Evolutionary conservation across 306 rosid genomes (phyloP).

Genomic region (Spatholobus suberectus): DNA sequence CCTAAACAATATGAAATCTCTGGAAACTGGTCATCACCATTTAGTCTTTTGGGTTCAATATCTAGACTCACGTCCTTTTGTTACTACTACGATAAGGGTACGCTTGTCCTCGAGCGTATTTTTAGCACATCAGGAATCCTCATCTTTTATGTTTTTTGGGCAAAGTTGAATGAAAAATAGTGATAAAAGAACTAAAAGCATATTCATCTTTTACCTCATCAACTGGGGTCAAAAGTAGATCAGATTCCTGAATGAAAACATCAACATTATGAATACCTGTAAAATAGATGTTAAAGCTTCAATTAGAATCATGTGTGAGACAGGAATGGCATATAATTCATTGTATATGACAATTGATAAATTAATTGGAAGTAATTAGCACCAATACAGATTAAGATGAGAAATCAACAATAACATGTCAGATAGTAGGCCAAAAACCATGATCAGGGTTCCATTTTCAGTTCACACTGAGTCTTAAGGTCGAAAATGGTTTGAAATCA

Average conservation of each 20-base stretch:
- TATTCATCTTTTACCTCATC: conserved; percentile 69
- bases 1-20: no score
- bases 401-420: conserved; percentile 16
- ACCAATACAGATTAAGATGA: not conserved
- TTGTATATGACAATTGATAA: conserved; percentile 18
- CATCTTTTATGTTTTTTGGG: not conserved
- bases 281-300: conserved; percentile 34
- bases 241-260: conserved; percentile 70
- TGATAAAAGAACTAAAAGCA: not conserved
- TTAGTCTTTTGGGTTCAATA: no score
- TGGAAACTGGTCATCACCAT: no score
- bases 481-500: not conserved
- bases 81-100: no score
- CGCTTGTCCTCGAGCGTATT: no score
- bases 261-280: conserved; percentile 69
- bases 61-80: no score
- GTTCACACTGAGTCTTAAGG: conserved; percentile 10
- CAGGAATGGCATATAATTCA: not conserved
- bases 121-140: no score
- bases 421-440: conserved; percentile 25
- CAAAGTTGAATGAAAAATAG: conserved; percentile 10
- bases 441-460: conserved; percentile 29
- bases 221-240: conserved; percentile 67
- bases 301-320: conserved; percentile 8
- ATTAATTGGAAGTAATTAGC: not conserved